Percentiles rank a stretch among this genome's conserved stretches.
Evolutionary conservation across 345 rosid species (phyloP).

Genomic region (Erysimum cheiranthoides): DNA sequence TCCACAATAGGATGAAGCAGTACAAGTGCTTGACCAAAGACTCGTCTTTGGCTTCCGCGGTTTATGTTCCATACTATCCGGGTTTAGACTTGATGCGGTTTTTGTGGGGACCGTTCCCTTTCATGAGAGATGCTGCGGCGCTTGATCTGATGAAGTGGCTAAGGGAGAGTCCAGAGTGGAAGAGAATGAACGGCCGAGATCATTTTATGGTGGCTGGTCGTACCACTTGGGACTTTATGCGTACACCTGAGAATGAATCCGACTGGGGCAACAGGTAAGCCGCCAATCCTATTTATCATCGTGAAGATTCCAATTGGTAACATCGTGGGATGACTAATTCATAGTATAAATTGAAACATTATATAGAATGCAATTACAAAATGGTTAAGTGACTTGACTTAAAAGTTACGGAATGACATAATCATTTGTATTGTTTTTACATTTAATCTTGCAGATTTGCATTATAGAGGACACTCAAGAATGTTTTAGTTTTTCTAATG

Average conservation of each 20-base stretch:
- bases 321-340: too few relatives aligned
- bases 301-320: too few relatives aligned
- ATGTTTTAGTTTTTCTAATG: neutral
- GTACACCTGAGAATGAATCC: constrained; percentile 51
- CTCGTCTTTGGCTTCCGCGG: constrained; percentile 70
- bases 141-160: constrained; percentile 66
- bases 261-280: constrained; percentile 73
- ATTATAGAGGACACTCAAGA: neutral
- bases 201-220: constrained; percentile 92
- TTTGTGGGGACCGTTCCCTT: constrained; percentile 60
- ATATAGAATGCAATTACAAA: neutral
- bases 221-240: constrained; percentile 85
- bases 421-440: neutral
- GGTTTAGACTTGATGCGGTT: constrained; percentile 78
- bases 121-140: constrained; percentile 64
- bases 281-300: neutral
- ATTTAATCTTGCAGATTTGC: neutral
- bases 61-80: constrained; percentile 75
- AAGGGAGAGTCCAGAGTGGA: constrained; percentile 69
- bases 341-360: neutral
- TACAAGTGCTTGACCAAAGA: constrained; percentile 74
- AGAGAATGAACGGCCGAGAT: constrained; percentile 65
- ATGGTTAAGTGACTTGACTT: neutral
- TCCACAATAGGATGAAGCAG: constrained; percentile 79
- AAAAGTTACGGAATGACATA: neutral